Conservation (phyloP, 2,329 filamentous ascomycete genomes). For the Anisogramma anomala region DNA sequence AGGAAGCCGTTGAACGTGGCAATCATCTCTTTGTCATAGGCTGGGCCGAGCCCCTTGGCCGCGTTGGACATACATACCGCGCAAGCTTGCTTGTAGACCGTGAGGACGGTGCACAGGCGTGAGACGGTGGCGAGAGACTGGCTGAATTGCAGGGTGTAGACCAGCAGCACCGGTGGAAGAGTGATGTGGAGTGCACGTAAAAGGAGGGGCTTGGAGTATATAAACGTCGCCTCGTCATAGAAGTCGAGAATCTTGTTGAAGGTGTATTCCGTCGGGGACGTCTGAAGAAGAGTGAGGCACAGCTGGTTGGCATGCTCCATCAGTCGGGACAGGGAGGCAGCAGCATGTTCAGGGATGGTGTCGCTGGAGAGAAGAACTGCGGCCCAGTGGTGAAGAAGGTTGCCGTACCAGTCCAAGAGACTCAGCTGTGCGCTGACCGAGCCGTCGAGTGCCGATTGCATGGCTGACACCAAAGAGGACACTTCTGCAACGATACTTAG, state of each 20-base stretch:
- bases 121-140: constrained; percentile 52
- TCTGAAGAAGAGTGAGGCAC: constrained; percentile 48
- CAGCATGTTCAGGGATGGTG: constrained; percentile 26
- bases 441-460: constrained; percentile 31
- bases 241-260: constrained; percentile 56
- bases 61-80: constrained; percentile 46
- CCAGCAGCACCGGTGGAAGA: constrained; percentile 53
- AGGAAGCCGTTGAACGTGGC: constrained; percentile 70
- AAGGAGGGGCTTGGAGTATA: constrained; percentile 41
- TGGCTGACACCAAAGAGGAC: neutral
- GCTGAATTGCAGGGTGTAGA: constrained; percentile 62
- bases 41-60: constrained; percentile 19
- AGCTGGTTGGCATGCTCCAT: constrained; percentile 42
- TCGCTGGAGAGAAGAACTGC: constrained; percentile 29
- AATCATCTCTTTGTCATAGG: constrained; percentile 49
- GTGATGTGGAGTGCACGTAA: constrained; percentile 50
- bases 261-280: constrained; percentile 29
- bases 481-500: constrained; percentile 3
- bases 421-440: constrained; percentile 40
- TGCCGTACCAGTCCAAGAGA: constrained; percentile 56
- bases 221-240: constrained; percentile 48
- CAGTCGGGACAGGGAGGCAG: constrained; percentile 30
- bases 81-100: constrained; percentile 62
- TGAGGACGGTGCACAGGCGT: constrained; percentile 57
- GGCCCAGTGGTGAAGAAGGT: constrained; percentile 51